phyloP scores from a whole-genome alignment of 169 alveolate species.

The Cryptosporidium parvum region DNA sequence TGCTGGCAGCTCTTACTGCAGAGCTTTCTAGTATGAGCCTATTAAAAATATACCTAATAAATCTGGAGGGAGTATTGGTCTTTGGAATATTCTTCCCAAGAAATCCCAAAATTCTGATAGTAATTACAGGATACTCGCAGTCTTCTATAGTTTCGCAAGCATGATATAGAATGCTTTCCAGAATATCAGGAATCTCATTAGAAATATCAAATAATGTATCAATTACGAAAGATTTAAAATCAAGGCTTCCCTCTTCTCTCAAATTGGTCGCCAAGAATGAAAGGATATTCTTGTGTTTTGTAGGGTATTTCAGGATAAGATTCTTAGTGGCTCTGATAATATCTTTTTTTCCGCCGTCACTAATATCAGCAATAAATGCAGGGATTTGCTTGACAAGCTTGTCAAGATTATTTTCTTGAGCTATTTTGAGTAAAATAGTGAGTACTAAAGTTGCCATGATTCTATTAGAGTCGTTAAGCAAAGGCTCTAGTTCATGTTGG shows the following conservation, averaged over 20 bases:
- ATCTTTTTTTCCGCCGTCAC: slow-evolving; percentile 92
- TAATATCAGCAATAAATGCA: slow-evolving; percentile 84
- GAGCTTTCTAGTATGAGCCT: slow-evolving; percentile 96
- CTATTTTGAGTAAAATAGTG: slow-evolving; percentile 94
- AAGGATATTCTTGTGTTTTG: slow-evolving; percentile 90
- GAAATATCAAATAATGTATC: slow-evolving; percentile 93
- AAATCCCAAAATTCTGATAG: slow-evolving; percentile 88
- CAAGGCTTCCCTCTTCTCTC: slow-evolving; percentile 91
- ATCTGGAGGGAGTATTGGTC: slow-evolving; percentile 90
- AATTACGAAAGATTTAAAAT: slow-evolving; percentile 90
- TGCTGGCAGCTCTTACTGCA: slow-evolving; percentile 96
- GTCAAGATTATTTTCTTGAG: slow-evolving; percentile 94
- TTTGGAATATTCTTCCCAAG: slow-evolving; percentile 92
- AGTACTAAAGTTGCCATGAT: slow-evolving; percentile 94
- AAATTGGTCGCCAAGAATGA: slow-evolving; percentile 91
- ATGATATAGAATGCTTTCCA: slow-evolving; percentile 89
- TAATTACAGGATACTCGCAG: slow-evolving; percentile 94
- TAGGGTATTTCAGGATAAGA: slow-evolving; percentile 93
- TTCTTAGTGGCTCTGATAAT: slow-evolving; percentile 92
- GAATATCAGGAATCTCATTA: slow-evolving; percentile 84
- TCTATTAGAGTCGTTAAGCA: slow-evolving; percentile 91
- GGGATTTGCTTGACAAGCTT: slow-evolving; percentile 91
- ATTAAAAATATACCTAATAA: slow-evolving; percentile 95
- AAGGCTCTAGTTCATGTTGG: slow-evolving; percentile 90
- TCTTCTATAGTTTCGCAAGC: slow-evolving; percentile 98